Evolutionary conservation across 495 filamentous ascomycete genomes (phyloP), one percentile per base, ranked within the genome.

Genomic region (Elaphomyces granulatus): DNA sequence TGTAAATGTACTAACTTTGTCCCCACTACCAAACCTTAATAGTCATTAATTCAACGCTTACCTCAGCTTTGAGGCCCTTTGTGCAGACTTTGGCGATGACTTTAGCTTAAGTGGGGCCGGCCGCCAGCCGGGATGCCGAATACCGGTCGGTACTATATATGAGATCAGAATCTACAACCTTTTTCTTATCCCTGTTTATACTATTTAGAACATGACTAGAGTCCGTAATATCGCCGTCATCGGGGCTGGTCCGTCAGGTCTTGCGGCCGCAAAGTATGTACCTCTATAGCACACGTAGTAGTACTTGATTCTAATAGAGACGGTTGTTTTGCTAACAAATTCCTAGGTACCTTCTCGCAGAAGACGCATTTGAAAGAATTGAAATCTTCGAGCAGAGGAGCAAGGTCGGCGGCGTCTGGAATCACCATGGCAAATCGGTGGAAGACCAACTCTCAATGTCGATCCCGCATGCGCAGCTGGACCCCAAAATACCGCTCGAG

Each of bases 391-490:
- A 96, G 51, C 84, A 92, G 55, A 77, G 83, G 45, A 60, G 59
- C 36, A 68, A 72, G 9, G 69, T 77, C 3, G 87, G 85, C 37
- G 88, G 88, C 3, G 72, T 83, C 3, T 96, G 88, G 88, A 79
- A 90, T 47, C 82, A 71, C 34, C n/a, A n/a, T n/a, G n/a, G n/a
- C n/a, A 45, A 51, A 17, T 33, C 63, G 1, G 45, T 54, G 34
- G 42, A 42, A 7, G 43, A 44, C 14, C 35, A 38, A 10, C 38
- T 15, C 12, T 23, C 17, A 23, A 4, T 48, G 16, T 40, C 52
- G 12, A 55, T 54, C 1, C 39, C 52, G 37, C 52, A 69, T 7
- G 66, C 67, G 3, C 63, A 70, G 41, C 50, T 60, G 6, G 55
- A 61, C 43, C 65, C 70, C 8, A 48, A 64, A 41, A 53, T 55